Evolutionary conservation across 2,329 filamentous ascomycete species (phyloP), one percentile per base, ranked within the genome.

Genomic region (Coniochaeta sp.): DNA sequence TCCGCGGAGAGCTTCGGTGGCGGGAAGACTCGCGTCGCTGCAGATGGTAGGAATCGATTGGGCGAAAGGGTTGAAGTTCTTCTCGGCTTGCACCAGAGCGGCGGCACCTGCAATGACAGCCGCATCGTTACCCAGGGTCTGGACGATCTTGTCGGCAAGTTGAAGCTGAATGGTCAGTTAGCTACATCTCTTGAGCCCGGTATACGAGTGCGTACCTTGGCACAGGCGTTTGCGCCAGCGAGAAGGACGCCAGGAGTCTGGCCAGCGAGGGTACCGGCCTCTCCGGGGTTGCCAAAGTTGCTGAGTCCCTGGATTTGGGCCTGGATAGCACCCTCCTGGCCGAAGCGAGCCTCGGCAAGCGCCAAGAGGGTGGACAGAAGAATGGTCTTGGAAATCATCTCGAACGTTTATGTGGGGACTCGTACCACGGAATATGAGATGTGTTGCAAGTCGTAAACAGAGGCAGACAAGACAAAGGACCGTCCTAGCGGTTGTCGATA

Each of bases 1-100:
- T 61, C 86, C 86, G 40, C 86, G 79, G 22, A 89, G 81, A 55
- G 77, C 78, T 47, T 73, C 73, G 9, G 82, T 88, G 40, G 77
- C 79, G n/a, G 86, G 86, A 1, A 89, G 79, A 38, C 77, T 75
- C 1, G 84, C 74, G 60, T 88, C 84, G 24, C 75, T 79, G 69
- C 86, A 89, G 67, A 89, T 81, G 60, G 78, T 82, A 24, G 82
- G 84, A 19, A 82, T 77, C 66, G 74, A 75, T 61, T 81, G 79
- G 60, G 71, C 79, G 66, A 85, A 88, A 60, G 83, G 84, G 75
- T 89, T 89, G 75, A 88, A 87, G 79, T 89, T 89, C 71, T 87
- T 85, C 77, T 88, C 86, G 2, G 86, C 85, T 30, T 81, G 80
- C n/a, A 89, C 86, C 26, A 89, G 77, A 22, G 79, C 81, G 62